A percentile compares a stretch with the other conserved stretches of the same genome.
These are phyloP conservation scores for Tilletia setariae DNA, from an alignment of 1,284 basidiomycete genomes.

Conservation along the genomic window DNA sequence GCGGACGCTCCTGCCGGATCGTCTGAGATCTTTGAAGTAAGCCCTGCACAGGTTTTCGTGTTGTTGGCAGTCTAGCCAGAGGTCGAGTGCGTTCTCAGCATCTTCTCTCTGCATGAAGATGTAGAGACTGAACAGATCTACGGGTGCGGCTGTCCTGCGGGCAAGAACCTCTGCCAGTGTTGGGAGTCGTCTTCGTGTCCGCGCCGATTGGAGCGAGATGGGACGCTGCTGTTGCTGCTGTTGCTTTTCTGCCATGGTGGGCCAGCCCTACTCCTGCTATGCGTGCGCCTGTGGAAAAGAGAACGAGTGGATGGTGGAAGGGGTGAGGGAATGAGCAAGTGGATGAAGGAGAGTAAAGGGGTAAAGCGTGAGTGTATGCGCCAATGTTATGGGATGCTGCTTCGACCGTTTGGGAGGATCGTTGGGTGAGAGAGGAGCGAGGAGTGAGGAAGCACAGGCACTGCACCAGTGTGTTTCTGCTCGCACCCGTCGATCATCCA, in stretches of 20 bases:
- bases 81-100: constrained; percentile 91
- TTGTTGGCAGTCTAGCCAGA: constrained; percentile 92
- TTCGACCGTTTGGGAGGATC: too few relatives aligned
- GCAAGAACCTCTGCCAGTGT: constrained; percentile 55
- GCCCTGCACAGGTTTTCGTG: constrained; percentile 97
- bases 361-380: too few relatives aligned
- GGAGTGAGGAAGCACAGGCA: neutral
- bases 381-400: too few relatives aligned
- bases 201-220: constrained; percentile 33
- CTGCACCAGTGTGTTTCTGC: constrained; percentile 4
- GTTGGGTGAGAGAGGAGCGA: neutral
- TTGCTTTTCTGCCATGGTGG: constrained; percentile 22
- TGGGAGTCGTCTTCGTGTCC: constrained; percentile 51
- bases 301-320: too few relatives aligned
- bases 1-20: constrained; percentile 82
- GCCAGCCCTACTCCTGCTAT: neutral
- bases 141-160: constrained; percentile 73
- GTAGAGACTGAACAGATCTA: constrained; percentile 98
- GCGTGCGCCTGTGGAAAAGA: neutral
- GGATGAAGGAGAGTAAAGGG: neutral
- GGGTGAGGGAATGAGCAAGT: neutral
- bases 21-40: constrained; percentile 95
- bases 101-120: constrained; percentile 69
- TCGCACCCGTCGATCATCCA: neutral
- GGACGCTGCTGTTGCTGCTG: constrained; percentile 22